Percentiles rank a stretch among this genome's conserved stretches.
phyloP scores from a whole-genome alignment of 2,329 filamentous ascomycete genomes.

The Stemphylium beticola region DNA sequence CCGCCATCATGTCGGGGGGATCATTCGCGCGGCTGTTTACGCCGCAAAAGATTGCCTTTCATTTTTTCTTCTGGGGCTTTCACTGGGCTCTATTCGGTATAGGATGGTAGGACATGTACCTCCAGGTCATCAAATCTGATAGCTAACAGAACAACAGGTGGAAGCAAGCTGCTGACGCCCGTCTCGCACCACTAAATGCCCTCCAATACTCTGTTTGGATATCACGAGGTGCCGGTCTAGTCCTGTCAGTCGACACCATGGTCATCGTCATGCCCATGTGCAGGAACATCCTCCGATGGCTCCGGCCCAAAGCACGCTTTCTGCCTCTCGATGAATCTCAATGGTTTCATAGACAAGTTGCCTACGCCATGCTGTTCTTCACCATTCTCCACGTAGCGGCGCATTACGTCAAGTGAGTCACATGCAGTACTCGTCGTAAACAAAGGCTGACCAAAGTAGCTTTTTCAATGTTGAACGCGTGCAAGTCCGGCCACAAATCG shows the following conservation, averaged over 20 bases:
- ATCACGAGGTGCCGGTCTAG: conserved; percentile 88
- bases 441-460: conserved; percentile 55
- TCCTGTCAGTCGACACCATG: conserved; percentile 81
- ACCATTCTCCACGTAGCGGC: conserved; percentile 75
- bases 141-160: conserved; percentile 63
- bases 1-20: conserved; percentile 20
- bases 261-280: conserved; percentile 95
- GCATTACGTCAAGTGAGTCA: conserved; percentile 90
- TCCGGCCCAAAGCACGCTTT: conserved; percentile 86
- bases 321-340: conserved; percentile 94
- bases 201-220: conserved; percentile 93
- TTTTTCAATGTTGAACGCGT: conserved; percentile 93
- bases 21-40: conserved; percentile 57
- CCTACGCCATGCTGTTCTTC: conserved; percentile 86
- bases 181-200: conserved; percentile 77
- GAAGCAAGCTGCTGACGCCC: conserved; percentile 72
- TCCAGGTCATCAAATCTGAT: conserved; percentile 21
- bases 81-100: conserved; percentile 81
- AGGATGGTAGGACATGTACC: conserved; percentile 73
- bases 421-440: background rate
- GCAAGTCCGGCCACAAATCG: conserved; percentile 79
- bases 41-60: conserved; percentile 75
- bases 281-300: conserved; percentile 81
- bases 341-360: conserved; percentile 96
- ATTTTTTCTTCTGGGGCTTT: conserved; percentile 78